These are phyloP conservation scores for Ascochyta viciae-villosae DNA, from an alignment of 2,329 filamentous ascomycete genomes.

Conservation along the genomic window DNA sequence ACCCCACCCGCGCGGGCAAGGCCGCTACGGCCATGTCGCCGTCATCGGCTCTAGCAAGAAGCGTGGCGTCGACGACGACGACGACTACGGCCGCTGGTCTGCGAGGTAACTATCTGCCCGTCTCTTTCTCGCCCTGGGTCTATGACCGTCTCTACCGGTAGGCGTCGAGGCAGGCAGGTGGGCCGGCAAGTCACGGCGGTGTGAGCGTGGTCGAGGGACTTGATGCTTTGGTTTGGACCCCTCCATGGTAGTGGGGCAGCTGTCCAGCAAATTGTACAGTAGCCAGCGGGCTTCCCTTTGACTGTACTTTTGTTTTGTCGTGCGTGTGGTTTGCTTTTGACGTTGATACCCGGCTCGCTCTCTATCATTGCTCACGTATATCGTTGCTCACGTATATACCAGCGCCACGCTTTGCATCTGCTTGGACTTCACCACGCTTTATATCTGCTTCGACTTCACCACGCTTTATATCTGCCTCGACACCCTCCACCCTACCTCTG, in stretches of 20 bases:
- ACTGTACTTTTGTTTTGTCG: not conserved
- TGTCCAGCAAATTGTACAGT: not conserved
- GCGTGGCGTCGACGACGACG: not conserved
- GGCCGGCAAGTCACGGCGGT: slow-evolving; percentile 1
- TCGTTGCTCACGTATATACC: not conserved
- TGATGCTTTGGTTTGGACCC: slow-evolving; percentile 3
- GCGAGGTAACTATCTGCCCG: not conserved
- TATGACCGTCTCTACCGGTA: not conserved
- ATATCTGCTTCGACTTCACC: not conserved
- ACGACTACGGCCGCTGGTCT: not conserved
- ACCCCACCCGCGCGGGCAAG: not conserved
- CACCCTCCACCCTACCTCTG: not conserved
- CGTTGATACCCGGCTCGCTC: not conserved
- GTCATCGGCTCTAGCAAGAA: slow-evolving; percentile 37
- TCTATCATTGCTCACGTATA: not conserved
- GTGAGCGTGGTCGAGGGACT: not conserved
- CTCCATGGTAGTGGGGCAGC: slow-evolving; percentile 12
- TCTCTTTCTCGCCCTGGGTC: not conserved
- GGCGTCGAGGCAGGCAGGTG: not conserved
- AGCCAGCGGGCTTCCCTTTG: not conserved
- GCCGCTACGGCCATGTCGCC: slow-evolving; percentile 35
- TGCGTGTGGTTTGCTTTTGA: not conserved
- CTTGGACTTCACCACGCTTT: not conserved
- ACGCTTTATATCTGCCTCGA: not conserved
- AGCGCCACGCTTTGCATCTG: not conserved